Evolutionary conservation across 495 filamentous ascomycete genomes (phyloP).

Genomic region (Choiromyces venosus): DNA sequence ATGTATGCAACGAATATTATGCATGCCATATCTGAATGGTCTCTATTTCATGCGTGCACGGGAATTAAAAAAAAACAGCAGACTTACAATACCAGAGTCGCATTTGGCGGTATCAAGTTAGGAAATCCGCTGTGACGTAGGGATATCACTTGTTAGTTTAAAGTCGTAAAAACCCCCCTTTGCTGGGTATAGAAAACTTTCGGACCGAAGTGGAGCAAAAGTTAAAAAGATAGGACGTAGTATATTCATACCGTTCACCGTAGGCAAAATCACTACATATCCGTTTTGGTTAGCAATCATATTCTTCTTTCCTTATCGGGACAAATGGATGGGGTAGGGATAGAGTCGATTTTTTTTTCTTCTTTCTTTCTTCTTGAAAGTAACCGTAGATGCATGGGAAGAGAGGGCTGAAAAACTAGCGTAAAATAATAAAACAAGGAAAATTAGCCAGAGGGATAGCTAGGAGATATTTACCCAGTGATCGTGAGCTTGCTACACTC

Average conservation of each 20-base stretch:
- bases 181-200: not conserved
- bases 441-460: conserved; percentile 15
- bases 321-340: not conserved
- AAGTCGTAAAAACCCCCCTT: conserved; percentile 1
- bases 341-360: not conserved
- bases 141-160: conserved; percentile 36
- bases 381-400: not conserved
- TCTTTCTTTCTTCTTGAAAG: not conserved
- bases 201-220: not conserved
- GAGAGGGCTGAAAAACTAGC: conserved; percentile 17
- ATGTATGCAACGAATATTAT: conserved; percentile 7
- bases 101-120: conserved; percentile 44
- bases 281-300: conserved; percentile 18
- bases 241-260: conserved; percentile 51
- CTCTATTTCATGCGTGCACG: conserved; percentile 7
- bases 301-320: conserved; percentile 34
- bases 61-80: not conserved
- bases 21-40: conserved; percentile 14
- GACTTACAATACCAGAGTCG: conserved; percentile 48
- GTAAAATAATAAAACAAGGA: conserved; percentile 13
- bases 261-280: conserved; percentile 57
- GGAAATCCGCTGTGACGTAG: conserved; percentile 46
- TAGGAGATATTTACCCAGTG: conserved; percentile 49
- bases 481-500: conserved; percentile 59
- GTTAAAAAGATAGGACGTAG: conserved; percentile 4